Evolutionary conservation across 306 rosid genomes (phyloP).

Genomic region (Pyrus betulifolia): DNA sequence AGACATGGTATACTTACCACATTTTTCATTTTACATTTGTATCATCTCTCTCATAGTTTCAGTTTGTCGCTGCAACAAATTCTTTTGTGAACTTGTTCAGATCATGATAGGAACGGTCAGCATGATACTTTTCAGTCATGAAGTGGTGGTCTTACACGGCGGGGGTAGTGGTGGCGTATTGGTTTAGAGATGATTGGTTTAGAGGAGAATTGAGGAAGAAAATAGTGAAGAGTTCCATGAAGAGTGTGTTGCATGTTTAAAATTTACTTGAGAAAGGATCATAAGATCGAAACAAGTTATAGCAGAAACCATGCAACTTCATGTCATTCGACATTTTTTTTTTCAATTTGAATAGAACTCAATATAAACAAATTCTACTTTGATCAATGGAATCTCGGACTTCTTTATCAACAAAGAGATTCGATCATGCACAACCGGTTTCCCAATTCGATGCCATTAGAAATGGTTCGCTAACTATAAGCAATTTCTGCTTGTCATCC

Average conservation of each 20-base stretch:
- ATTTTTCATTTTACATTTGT: too few relatives aligned
- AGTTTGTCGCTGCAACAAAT: too few relatives aligned
- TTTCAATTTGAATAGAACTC: not conserved
- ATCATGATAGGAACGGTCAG: too few relatives aligned
- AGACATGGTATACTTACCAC: too few relatives aligned
- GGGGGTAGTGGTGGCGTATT: too few relatives aligned
- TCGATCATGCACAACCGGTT: not conserved
- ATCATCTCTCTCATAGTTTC: too few relatives aligned
- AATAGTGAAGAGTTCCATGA: not conserved
- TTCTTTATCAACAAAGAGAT: not conserved
- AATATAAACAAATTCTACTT: not conserved
- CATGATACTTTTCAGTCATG: too few relatives aligned
- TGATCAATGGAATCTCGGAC: not conserved
- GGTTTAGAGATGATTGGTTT: not conserved
- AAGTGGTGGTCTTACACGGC: too few relatives aligned
- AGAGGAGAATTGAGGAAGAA: not conserved
- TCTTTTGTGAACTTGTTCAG: too few relatives aligned
- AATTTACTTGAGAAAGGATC: not conserved
- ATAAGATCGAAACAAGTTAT: not conserved
- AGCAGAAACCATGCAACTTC: not conserved
- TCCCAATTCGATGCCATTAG: not conserved
- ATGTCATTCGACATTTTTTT: not conserved
- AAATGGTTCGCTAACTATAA: not conserved
- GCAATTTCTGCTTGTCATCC: not conserved
- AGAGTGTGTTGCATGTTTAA: not conserved